Evolutionary conservation across 2,329 filamentous ascomycete genomes (phyloP).

Genomic region (Botrytis paeoniae): DNA sequence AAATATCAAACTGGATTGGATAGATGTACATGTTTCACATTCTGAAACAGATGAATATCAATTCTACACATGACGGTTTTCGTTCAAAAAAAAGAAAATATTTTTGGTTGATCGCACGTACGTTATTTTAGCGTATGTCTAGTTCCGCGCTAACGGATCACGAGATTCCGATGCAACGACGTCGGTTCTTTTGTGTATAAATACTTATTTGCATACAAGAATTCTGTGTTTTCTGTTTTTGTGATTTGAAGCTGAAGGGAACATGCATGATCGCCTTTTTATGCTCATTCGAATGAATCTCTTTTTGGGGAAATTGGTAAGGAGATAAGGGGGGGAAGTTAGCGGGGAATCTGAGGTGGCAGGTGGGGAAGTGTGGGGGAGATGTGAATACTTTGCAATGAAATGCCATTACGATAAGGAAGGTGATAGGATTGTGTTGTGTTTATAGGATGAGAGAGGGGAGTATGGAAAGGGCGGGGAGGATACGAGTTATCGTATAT

Average conservation of each 20-base stretch:
- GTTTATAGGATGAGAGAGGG: neutral
- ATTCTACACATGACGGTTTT: no score
- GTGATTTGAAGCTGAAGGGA: no score
- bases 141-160: neutral
- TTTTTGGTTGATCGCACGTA: neutral
- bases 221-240: neutral
- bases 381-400: neutral
- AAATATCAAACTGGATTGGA: neutral
- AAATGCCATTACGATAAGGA: rapidly evolving
- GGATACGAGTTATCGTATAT: neutral
- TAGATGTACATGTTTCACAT: neutral
- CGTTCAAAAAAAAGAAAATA: neutral
- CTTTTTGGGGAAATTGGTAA: neutral
- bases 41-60: no score
- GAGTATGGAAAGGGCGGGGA: neutral
- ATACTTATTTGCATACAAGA: neutral
- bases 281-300: neutral
- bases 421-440: no score
- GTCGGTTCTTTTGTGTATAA: neutral
- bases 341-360: no score
- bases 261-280: neutral
- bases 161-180: neutral
- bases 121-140: neutral
- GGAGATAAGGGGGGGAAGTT: neutral
- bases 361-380: neutral